These are phyloP conservation scores for Fonsecaea monophora DNA, from an alignment of 2,329 filamentous ascomycete genomes.

Conservation along the genomic window DNA sequence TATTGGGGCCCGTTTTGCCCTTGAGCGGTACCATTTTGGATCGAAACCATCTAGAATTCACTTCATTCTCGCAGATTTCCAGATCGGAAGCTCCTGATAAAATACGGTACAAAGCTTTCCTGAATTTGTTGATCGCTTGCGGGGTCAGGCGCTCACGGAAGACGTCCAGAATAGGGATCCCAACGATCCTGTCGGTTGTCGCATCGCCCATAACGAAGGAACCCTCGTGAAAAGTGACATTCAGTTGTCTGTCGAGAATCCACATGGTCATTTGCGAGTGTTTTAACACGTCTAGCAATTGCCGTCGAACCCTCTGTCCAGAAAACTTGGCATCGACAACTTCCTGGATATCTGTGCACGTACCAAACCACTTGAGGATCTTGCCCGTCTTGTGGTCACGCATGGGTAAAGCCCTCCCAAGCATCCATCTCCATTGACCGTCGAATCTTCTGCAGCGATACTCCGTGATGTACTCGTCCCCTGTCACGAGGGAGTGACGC, in stretches of 20 bases:
- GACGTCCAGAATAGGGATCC: conserved; percentile 45
- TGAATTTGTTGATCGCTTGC: conserved; percentile 30
- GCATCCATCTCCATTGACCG: conserved; percentile 79
- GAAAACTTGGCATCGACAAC: conserved; percentile 71
- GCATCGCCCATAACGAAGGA: conserved; percentile 39
- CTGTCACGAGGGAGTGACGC: conserved; percentile 69
- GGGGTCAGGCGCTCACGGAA: conserved; percentile 9
- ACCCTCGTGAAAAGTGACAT: conserved; percentile 74
- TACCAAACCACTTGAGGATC: conserved; percentile 82
- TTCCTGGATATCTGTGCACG: conserved; percentile 80
- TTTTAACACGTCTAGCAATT: conserved; percentile 74
- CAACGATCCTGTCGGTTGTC: conserved; percentile 30
- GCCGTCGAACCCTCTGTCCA: conserved; percentile 71
- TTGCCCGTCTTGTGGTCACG: conserved; percentile 68
- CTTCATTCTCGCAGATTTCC: conserved; percentile 69
- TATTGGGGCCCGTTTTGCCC: conserved; percentile 61
- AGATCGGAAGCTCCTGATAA: conserved; percentile 66
- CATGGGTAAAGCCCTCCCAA: conserved; percentile 74
- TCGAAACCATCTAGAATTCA: conserved; percentile 70
- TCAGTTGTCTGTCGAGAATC: conserved; percentile 68
- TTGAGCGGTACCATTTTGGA: conserved; percentile 73
- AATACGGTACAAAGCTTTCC: conserved; percentile 67
- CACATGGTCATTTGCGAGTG: conserved; percentile 79
- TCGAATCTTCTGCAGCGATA: conserved; percentile 72
- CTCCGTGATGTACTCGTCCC: conserved; percentile 72